Evolutionary conservation across 1,284 basidiomycete genomes (phyloP).

Genomic region (Retiboletus flavoniger): DNA sequence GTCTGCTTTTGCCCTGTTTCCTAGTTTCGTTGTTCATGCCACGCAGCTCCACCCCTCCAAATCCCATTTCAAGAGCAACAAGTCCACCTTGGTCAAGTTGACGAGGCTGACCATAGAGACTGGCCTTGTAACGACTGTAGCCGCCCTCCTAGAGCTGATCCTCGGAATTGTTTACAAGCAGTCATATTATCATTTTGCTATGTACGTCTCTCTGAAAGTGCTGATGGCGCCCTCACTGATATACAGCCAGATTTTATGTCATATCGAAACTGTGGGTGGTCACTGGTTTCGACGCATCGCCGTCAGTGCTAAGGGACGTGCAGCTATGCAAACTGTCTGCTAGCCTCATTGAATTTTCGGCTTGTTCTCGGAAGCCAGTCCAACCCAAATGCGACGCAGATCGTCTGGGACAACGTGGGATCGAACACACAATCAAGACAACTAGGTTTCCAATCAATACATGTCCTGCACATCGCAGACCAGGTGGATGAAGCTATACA

Average conservation of each 20-base stretch:
- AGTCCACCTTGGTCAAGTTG: slow-evolving; percentile 2
- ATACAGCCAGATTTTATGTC: slow-evolving; percentile 5
- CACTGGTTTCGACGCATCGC: too few species aligned
- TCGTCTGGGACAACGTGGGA: neutral
- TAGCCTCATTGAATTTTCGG: slow-evolving; percentile 13
- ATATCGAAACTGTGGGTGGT: slow-evolving; percentile 15
- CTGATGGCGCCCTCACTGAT: neutral
- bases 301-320: neutral
- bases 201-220: slow-evolving; percentile 5
- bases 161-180: slow-evolving; percentile 2
- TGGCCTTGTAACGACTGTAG: slow-evolving; percentile 11
- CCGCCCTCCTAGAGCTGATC: slow-evolving; percentile 11
- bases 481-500: too few species aligned
- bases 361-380: neutral
- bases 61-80: neutral
- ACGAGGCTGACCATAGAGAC: slow-evolving; percentile 18
- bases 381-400: neutral
- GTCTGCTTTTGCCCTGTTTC: neutral
- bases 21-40: neutral
- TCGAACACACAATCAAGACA: too few species aligned
- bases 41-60: slow-evolving; percentile 6
- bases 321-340: slow-evolving; percentile 18
- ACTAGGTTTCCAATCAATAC: too few species aligned
- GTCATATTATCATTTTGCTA: slow-evolving; percentile 5
- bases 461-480: too few species aligned